Evolutionary conservation across 441 rosid species (phyloP).

Genomic region (Gossypium davidsonii): DNA sequence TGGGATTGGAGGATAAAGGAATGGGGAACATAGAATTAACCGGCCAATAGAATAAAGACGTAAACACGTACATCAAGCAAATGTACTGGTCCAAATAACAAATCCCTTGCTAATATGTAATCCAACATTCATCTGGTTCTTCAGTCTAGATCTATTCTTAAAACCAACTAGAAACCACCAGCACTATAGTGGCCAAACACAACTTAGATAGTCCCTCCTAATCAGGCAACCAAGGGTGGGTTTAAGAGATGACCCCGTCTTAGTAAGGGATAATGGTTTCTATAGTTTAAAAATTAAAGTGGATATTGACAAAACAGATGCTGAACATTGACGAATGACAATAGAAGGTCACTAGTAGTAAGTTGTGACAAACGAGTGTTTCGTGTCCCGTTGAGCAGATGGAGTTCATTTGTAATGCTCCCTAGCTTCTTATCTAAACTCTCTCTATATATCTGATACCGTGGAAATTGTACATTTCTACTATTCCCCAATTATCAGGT

Average conservation of each 20-base stretch:
- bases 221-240: neutral
- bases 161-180: neutral
- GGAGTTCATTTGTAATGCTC: neutral
- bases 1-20: neutral
- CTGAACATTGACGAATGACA: neutral
- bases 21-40: neutral
- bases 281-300: neutral
- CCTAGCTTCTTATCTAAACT: neutral
- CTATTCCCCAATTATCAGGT: neutral
- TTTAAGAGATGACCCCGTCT: neutral
- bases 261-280: neutral
- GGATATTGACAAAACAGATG: neutral
- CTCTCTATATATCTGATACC: neutral
- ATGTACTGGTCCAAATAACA: neutral
- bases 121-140: neutral
- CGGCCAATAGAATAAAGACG: neutral
- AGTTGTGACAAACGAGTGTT: neutral
- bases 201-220: neutral
- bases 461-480: neutral
- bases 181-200: neutral
- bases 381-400: neutral
- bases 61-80: too few species aligned
- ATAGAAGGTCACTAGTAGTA: neutral
- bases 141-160: neutral
- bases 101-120: neutral